Evolutionary conservation across 106 monocot species (phyloP).

Genomic region (Dioscorea dumetorum): DNA sequence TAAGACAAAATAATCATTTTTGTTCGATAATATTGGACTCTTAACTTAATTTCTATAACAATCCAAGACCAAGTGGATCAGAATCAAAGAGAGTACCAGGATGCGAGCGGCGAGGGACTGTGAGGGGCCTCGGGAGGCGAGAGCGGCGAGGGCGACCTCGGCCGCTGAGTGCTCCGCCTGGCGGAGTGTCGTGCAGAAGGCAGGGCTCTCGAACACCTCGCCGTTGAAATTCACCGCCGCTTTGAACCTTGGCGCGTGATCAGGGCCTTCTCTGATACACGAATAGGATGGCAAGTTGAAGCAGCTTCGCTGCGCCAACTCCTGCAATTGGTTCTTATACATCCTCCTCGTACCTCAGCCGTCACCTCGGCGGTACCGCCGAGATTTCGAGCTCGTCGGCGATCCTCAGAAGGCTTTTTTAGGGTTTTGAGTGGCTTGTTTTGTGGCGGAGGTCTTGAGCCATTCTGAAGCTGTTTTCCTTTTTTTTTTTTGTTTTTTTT

Average conservation of each 20-base stretch:
- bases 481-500: no score
- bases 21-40: no score
- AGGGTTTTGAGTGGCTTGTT: no score
- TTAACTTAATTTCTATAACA: no score
- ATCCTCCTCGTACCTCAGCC: neutral
- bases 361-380: neutral
- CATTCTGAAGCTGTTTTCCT: no score
- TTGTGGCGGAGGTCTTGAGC: no score
- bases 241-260: neutral
- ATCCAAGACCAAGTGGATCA: no score
- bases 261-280: neutral
- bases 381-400: no score
- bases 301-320: neutral
- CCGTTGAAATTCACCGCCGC: neutral
- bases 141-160: neutral
- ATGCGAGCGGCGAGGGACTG: neutral
- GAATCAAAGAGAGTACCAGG: neutral
- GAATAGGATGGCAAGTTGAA: neutral
- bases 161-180: neutral
- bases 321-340: neutral
- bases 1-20: no score
- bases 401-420: no score
- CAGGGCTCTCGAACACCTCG: neutral
- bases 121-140: neutral
- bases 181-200: neutral